These are phyloP conservation scores for Monosporozyma unispora DNA, from an alignment of 805 yeast species.

Conservation along the genomic window DNA sequence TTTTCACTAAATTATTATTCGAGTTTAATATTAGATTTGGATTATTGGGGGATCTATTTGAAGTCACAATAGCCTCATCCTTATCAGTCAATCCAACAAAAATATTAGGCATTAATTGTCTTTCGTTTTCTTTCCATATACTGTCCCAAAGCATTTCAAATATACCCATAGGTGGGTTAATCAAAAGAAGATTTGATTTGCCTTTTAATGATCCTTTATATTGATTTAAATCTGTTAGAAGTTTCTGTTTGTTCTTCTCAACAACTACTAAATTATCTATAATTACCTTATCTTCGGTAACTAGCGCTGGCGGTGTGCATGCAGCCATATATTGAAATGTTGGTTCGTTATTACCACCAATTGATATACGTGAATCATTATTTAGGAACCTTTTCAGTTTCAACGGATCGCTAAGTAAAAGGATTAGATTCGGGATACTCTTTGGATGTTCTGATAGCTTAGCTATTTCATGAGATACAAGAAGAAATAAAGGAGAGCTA, in stretches of 20 bases:
- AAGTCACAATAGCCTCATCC: neutral
- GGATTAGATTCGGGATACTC: slow-evolving; percentile 31
- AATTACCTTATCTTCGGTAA: slow-evolving; percentile 24
- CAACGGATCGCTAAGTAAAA: slow-evolving; percentile 36
- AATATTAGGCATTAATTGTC: slow-evolving; percentile 41
- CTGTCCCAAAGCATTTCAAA: slow-evolving; percentile 37
- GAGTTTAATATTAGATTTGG: slow-evolving; percentile 2
- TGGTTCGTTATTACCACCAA: neutral
- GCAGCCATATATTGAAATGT: slow-evolving; percentile 27
- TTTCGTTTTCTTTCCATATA: slow-evolving; percentile 41
- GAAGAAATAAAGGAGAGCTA: slow-evolving; percentile 32
- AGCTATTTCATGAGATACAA: slow-evolving; percentile 40
- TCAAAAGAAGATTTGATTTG: slow-evolving; percentile 48
- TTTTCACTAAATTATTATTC: neutral
- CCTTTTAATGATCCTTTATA: slow-evolving; percentile 34
- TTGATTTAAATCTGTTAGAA: slow-evolving; percentile 41
- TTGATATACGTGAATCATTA: slow-evolving; percentile 33
- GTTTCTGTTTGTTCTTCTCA: slow-evolving; percentile 22
- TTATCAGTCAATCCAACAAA: slow-evolving; percentile 38
- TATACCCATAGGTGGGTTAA: slow-evolving; percentile 70
- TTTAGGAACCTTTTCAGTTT: slow-evolving; percentile 35
- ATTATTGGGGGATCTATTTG: neutral
- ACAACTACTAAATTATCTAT: slow-evolving; percentile 41
- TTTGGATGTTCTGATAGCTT: slow-evolving; percentile 31
- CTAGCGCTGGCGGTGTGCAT: slow-evolving; percentile 24